A percentile compares a stretch with the other conserved stretches of the same genome.
These are phyloP conservation scores for Calocera cornea DNA, from an alignment of 768 basidiomycete species.

Conservation along the genomic window DNA sequence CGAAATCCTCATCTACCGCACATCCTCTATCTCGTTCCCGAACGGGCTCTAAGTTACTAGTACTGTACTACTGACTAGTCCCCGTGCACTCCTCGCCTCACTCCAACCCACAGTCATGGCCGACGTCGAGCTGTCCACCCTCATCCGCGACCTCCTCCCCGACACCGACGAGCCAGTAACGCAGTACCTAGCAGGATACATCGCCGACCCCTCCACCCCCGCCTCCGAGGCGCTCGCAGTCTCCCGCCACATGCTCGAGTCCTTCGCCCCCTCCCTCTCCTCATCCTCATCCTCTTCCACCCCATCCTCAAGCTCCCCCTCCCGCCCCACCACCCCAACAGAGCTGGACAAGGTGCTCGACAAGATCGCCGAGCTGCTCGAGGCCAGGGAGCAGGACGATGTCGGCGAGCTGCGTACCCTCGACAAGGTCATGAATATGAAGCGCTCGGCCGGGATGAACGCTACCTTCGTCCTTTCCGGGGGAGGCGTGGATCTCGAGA, in stretches of 20 bases:
- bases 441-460: conserved; percentile 60
- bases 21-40: no score
- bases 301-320: neutral
- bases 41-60: no score
- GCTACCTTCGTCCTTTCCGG: conserved; percentile 56
- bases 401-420: conserved; percentile 31
- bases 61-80: no score
- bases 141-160: conserved; percentile 15
- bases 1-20: no score
- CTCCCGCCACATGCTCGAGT: conserved; percentile 57
- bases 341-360: conserved; percentile 54
- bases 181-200: conserved; percentile 73
- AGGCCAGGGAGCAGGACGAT: conserved; percentile 41
- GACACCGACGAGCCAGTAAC: conserved; percentile 68
- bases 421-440: conserved; percentile 81
- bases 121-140: neutral
- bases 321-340: conserved; percentile 41
- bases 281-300: neutral
- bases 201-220: conserved; percentile 79
- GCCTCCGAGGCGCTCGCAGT: conserved; percentile 66
- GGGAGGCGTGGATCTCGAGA: conserved; percentile 79
- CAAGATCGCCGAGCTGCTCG: conserved; percentile 48
- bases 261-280: conserved; percentile 29
- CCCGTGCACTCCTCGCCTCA: neutral
- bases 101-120: neutral